Percentiles rank a stretch among this genome's conserved stretches.
Evolutionary conservation across 1,284 basidiomycete species (phyloP).

Genomic region (Ustilago nuda): DNA sequence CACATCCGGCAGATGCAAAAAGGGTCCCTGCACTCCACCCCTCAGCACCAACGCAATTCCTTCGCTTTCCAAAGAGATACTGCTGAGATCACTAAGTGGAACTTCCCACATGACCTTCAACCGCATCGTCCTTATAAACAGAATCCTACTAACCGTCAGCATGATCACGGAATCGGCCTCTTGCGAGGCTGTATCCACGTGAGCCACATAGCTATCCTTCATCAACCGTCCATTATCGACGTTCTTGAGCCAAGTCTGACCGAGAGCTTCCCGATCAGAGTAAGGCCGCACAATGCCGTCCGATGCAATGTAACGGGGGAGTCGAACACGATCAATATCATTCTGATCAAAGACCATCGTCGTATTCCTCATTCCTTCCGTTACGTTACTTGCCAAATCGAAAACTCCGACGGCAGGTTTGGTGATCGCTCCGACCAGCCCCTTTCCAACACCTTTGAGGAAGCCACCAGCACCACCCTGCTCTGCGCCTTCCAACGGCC

Average conservation of each 20-base stretch:
- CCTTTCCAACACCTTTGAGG: constrained; percentile 97
- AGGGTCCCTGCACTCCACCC: constrained; percentile 73
- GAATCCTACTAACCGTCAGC: constrained; percentile 62
- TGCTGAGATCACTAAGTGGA: constrained; percentile 85
- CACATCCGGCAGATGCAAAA: constrained; percentile 73
- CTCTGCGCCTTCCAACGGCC: constrained; percentile 97
- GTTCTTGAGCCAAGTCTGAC: constrained; percentile 96
- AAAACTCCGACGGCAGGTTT: constrained; percentile 98
- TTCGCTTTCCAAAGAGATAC: constrained; percentile 74
- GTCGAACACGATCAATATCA: constrained; percentile 85
- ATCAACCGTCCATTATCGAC: constrained; percentile 87
- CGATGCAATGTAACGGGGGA: constrained; percentile 84
- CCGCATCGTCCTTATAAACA: constrained; percentile 87
- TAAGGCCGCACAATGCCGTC: constrained; percentile 72
- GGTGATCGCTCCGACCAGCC: constrained; percentile 91
- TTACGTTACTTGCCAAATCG: constrained; percentile 92
- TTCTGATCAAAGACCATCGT: constrained; percentile 97
- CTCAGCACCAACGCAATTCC: constrained; percentile 75
- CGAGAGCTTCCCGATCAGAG: constrained; percentile 86
- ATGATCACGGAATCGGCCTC: constrained; percentile 63
- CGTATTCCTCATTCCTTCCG: constrained; percentile 94
- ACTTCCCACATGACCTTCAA: constrained; percentile 92
- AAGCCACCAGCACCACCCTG: constrained; percentile 93
- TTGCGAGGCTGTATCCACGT: constrained; percentile 74
- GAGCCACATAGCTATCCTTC: constrained; percentile 88